These are phyloP conservation scores for Tilletia setariae DNA, from an alignment of 1,284 basidiomycete genomes.

Conservation along the genomic window DNA sequence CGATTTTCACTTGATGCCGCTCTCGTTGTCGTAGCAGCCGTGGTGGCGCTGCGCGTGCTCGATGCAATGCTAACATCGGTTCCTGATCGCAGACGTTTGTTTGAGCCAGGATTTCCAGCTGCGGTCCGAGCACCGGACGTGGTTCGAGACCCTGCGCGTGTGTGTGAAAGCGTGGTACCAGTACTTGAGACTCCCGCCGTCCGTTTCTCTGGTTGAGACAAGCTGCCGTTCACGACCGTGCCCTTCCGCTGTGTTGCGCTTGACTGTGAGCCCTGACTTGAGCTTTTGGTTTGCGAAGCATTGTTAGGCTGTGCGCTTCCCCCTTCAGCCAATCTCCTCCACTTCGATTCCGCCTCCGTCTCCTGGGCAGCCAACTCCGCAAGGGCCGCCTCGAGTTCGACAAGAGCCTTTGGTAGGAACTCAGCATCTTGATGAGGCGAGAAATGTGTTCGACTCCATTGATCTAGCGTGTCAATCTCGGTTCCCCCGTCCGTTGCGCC, in stretches of 20 bases:
- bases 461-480: constrained; percentile 20
- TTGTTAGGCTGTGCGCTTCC: not conserved
- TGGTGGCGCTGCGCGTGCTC: constrained; percentile 12
- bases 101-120: constrained; percentile 3
- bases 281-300: too few relatives aligned
- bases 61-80: not conserved
- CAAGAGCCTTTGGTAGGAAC: constrained; percentile 17
- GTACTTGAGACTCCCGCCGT: not conserved
- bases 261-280: too few relatives aligned
- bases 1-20: constrained; percentile 2
- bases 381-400: not conserved
- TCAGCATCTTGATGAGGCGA: constrained; percentile 21
- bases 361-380: constrained; percentile 26
- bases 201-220: not conserved
- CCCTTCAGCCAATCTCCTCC: constrained; percentile 1
- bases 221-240: not conserved
- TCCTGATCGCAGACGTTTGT: constrained; percentile 12
- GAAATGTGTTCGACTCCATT: constrained; percentile 20
- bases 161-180: not conserved
- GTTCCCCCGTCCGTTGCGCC: constrained; percentile 1
- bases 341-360: constrained; percentile 24
- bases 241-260: not conserved
- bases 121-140: not conserved
- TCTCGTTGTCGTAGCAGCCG: too few relatives aligned
- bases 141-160: constrained; percentile 4